phyloP scores from a whole-genome alignment of 306 rosid genomes.

The Elaeagnus macrophylla region DNA sequence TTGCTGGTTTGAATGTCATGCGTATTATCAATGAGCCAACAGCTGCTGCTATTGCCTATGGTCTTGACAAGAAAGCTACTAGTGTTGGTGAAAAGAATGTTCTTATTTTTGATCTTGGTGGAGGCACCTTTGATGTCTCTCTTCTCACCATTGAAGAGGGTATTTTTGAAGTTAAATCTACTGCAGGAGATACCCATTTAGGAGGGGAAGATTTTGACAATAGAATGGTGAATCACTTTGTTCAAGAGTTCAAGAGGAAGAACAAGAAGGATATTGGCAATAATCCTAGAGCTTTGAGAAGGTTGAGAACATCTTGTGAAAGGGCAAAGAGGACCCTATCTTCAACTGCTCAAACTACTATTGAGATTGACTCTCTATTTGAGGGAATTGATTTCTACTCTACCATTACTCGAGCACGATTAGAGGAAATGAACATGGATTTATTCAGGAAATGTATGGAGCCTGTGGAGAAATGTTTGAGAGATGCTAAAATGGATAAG shows the following conservation, averaged over 20 bases:
- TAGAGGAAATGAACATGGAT: constrained; percentile 34
- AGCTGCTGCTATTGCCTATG: constrained; percentile 33
- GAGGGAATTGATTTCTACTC: constrained; percentile 30
- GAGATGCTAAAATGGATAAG: constrained; percentile 28
- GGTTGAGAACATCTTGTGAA: constrained; percentile 30
- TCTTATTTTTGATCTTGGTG: constrained; percentile 32
- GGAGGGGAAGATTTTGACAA: constrained; percentile 39
- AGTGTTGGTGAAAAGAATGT: constrained; percentile 23
- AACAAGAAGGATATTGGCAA: constrained; percentile 28
- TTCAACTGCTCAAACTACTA: constrained; percentile 26
- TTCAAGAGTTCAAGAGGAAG: constrained; percentile 31
- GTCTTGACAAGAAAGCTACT: constrained; percentile 24
- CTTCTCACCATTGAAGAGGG: constrained; percentile 29
- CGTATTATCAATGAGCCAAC: constrained; percentile 35
- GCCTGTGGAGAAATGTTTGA: constrained; percentile 33
- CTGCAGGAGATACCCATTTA: constrained; percentile 25
- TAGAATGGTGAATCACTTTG: constrained; percentile 27
- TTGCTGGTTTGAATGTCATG: constrained; percentile 29
- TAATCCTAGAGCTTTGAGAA: constrained; percentile 24
- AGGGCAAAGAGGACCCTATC: constrained; percentile 37
- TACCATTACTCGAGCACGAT: constrained; percentile 17
- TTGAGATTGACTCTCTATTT: constrained; percentile 35
- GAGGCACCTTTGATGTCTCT: constrained; percentile 35
- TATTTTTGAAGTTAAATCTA: constrained; percentile 29
- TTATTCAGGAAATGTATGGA: constrained; percentile 28